Percentiles rank a stretch among this genome's conserved stretches.
phyloP scores from a whole-genome alignment of 176 grass and related monocot species.

The Puya raimondii region DNA sequence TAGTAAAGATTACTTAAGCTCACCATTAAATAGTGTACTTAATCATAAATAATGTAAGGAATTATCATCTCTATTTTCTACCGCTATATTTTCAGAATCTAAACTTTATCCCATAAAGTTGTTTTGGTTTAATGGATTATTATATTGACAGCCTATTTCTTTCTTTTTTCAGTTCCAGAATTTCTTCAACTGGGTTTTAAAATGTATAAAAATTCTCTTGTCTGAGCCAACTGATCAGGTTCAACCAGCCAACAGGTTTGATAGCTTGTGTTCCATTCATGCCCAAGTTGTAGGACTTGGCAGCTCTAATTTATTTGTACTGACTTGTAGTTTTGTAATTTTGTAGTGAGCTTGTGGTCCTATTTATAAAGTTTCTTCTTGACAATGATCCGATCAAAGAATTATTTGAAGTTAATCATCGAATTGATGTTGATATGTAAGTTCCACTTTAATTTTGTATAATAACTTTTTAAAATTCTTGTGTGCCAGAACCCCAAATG shows the following conservation, averaged over 20 bases:
- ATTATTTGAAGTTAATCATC: slow-evolving; percentile 56
- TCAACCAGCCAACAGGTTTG: slow-evolving; percentile 60
- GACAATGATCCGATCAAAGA: slow-evolving; percentile 73
- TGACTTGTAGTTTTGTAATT: slow-evolving; percentile 4
- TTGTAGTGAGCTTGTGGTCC: slow-evolving; percentile 78
- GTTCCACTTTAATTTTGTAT: slow-evolving; percentile 29
- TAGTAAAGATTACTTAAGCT: too few relatives aligned
- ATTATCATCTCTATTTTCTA: background rate
- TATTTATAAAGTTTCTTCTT: slow-evolving; percentile 91
- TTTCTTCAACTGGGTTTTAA: slow-evolving; percentile 94
- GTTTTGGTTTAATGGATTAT: slow-evolving; percentile 14
- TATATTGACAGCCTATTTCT: slow-evolving; percentile 17
- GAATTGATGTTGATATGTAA: slow-evolving; percentile 76
- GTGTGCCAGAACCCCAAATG: background rate
- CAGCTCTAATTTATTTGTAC: slow-evolving; percentile 17
- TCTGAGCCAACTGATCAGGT: slow-evolving; percentile 79
- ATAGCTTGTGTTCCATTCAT: slow-evolving; percentile 8
- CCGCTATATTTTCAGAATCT: background rate
- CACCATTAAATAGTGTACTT: too few relatives aligned
- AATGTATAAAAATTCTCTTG: slow-evolving; percentile 75
- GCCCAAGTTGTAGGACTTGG: slow-evolving; percentile 7
- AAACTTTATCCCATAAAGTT: background rate
- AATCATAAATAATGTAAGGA: too few relatives aligned
- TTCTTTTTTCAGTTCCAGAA: slow-evolving; percentile 78
- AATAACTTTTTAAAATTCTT: background rate